Conservation (phyloP, 169 alveolate species). For the Cryptosporidium viatorum region DNA sequence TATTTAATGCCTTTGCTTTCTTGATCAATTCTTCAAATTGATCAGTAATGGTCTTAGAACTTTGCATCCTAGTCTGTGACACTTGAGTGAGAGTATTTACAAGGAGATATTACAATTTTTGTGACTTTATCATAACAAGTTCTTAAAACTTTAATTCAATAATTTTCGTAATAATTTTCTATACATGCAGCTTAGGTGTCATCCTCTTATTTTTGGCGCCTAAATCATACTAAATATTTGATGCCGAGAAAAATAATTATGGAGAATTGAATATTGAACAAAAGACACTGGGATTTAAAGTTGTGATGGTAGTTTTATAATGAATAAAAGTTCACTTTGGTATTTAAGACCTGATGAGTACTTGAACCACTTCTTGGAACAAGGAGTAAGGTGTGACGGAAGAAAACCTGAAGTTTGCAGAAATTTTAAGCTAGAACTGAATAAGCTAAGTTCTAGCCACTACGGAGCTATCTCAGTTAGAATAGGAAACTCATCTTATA, state of each 20-base stretch:
- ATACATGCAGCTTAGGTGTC: constrained; percentile 10
- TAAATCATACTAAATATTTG: not conserved
- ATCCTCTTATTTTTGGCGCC: constrained; percentile 61
- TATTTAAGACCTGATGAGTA: constrained; percentile 58
- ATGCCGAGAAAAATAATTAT: not conserved
- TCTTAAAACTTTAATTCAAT: not conserved
- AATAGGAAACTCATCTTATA: constrained; percentile 55
- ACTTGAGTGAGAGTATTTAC: not conserved
- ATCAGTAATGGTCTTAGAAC: constrained; percentile 28
- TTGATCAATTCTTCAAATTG: constrained; percentile 61
- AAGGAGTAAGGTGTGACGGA: constrained; percentile 64
- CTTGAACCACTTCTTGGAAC: constrained; percentile 42
- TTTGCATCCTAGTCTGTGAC: constrained; percentile 17
- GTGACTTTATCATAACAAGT: not conserved
- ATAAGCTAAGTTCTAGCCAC: not conserved
- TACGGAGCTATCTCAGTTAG: constrained; percentile 38
- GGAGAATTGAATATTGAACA: not conserved
- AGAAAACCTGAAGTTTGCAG: constrained; percentile 67
- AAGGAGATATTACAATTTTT: not conserved
- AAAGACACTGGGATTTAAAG: not conserved
- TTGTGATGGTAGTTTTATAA: not conserved
- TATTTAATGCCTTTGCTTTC: constrained; percentile 24
- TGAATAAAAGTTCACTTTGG: constrained; percentile 50
- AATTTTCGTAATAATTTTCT: not conserved
- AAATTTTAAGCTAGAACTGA: constrained; percentile 9